These are phyloP conservation scores for Cystofilobasidium macerans DNA, from an alignment of 768 basidiomycete genomes.

Conservation along the genomic window DNA sequence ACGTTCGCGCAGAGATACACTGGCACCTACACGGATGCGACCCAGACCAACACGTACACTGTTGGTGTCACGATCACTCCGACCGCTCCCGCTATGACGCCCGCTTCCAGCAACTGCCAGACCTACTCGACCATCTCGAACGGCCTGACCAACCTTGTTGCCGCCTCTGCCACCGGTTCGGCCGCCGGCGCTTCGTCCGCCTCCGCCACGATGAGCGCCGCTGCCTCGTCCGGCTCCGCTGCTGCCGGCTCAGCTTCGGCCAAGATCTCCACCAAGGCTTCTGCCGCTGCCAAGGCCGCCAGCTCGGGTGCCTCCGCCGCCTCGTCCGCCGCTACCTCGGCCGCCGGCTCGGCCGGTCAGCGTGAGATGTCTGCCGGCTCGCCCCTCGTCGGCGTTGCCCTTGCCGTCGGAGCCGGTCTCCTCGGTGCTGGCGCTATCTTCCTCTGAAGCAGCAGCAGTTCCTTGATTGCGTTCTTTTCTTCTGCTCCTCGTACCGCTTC, in stretches of 20 bases:
- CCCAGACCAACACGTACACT: conserved; percentile 33
- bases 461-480: too few species aligned
- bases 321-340: conserved; percentile 2
- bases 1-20: conserved; percentile 41
- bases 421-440: conserved; percentile 23
- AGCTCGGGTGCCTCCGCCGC: background rate
- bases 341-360: background rate
- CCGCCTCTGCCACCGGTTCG: conserved; percentile 27
- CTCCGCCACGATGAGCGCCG: background rate
- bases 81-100: conserved; percentile 29
- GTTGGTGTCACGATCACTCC: conserved; percentile 39
- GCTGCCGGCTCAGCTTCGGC: background rate
- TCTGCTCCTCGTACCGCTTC: too few species aligned
- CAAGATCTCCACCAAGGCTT: background rate
- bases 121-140: conserved; percentile 37
- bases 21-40: conserved; percentile 29
- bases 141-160: conserved; percentile 29
- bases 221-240: background rate
- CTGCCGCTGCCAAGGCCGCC: background rate
- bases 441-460: conserved; percentile 8
- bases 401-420: conserved; percentile 19
- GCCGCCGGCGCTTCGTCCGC: conserved; percentile 20
- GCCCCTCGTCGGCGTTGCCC: conserved; percentile 7
- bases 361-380: background rate
- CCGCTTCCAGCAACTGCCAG: conserved; percentile 31